Conservation (phyloP, 305 asterid genomes). For the Solanum hybrid region DNA sequence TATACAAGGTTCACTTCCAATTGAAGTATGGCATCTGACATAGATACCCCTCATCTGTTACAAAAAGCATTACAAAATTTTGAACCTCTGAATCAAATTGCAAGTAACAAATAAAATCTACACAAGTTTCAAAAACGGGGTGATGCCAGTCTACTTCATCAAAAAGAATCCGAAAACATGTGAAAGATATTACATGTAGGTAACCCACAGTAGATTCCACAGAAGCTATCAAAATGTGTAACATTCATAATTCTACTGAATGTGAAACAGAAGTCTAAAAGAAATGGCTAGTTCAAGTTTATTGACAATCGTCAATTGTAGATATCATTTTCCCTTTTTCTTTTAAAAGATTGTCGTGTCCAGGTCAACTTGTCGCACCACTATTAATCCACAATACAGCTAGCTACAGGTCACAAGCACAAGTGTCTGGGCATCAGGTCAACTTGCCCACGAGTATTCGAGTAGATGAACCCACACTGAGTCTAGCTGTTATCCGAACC, state of each 20-base stretch:
- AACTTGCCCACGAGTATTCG: not conserved
- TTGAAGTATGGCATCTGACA: not conserved
- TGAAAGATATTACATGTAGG: not conserved
- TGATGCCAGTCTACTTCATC: not conserved
- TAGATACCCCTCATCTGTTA: not conserved
- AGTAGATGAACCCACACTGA: not conserved
- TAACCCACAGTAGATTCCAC: not conserved
- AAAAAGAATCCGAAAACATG: not conserved
- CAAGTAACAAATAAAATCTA: not conserved
- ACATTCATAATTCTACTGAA: not conserved
- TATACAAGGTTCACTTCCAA: not conserved
- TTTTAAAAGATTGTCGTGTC: not conserved
- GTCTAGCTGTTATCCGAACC: not conserved
- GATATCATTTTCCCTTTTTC: not conserved
- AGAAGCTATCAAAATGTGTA: not conserved
- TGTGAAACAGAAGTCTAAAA: not conserved
- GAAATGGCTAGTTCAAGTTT: not conserved
- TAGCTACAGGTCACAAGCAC: not conserved
- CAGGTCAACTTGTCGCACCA: not conserved
- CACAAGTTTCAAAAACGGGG: not conserved
- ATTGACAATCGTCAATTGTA: not conserved
- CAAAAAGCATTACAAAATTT: not conserved
- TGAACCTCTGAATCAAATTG: not conserved
- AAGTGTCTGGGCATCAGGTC: not conserved
- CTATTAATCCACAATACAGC: not conserved